phyloP scores from a whole-genome alignment of 2,329 filamentous ascomycete genomes.

The Pseudocercospora eumusae region DNA sequence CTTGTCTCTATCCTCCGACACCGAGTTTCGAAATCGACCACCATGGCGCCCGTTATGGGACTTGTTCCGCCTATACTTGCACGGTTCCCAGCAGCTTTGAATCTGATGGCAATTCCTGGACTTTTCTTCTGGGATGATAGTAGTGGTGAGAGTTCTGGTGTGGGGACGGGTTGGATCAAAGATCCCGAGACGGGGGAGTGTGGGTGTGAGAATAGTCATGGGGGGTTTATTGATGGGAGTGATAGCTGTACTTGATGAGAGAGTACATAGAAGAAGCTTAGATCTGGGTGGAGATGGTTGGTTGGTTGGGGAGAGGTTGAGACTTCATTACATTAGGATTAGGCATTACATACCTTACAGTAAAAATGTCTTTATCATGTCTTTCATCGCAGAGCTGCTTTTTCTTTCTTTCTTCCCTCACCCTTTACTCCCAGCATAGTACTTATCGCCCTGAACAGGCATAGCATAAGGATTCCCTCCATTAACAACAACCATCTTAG shows the following conservation, averaged over 20 bases:
- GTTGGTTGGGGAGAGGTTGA: background rate
- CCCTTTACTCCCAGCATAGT: background rate
- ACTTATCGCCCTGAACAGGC: background rate
- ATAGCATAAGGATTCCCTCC: conserved; percentile 10
- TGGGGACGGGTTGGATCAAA: conserved; percentile 46
- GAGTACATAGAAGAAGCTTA: background rate
- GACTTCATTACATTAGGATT: too few relatives aligned
- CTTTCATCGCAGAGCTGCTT: too few relatives aligned
- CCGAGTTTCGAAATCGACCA: conserved; percentile 48
- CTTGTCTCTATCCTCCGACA: conserved; percentile 26
- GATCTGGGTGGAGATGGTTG: too few relatives aligned
- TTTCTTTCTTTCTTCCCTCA: background rate
- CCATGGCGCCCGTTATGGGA: conserved; percentile 52
- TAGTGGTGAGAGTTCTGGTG: conserved; percentile 39
- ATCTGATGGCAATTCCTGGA: conserved; percentile 45
- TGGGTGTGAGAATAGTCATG: conserved; percentile 48
- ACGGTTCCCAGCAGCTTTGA: conserved; percentile 35
- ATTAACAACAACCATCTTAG: conserved; percentile 2
- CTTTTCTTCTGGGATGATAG: conserved; percentile 43
- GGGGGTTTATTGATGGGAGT: conserved; percentile 41
- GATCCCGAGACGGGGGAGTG: conserved; percentile 44
- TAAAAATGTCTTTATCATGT: too few relatives aligned
- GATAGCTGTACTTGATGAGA: conserved; percentile 49
- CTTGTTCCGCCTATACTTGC: conserved; percentile 50
- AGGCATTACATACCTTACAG: background rate